Base-by-base conservation (phyloP, 2,329 filamentous ascomycete species). In the Cladorrhinum sp. region DNA sequence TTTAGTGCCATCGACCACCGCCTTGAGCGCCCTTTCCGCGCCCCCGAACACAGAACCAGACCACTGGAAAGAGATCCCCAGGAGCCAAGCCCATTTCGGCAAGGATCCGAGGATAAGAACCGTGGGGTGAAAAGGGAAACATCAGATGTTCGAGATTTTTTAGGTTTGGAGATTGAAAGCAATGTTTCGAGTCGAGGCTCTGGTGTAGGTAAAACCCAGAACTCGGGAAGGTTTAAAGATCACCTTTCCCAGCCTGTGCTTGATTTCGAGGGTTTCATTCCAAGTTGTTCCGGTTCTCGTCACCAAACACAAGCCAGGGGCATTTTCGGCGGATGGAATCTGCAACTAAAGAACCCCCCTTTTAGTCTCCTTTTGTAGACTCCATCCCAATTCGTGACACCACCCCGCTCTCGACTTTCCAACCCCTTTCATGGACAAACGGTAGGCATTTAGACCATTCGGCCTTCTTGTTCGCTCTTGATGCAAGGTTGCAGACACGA, bases 1-100 rank as follows among this genome's bases (percentile, higher is more conserved):
- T 57, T 57, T 56, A 20, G 33, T 57, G 54, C 54, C 54, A 26
- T n/a, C 8, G 14, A 33, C 39, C 39, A 57, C 54, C 54, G 54
- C 54, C 54, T 16, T 46, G 42, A 46, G n/a, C 42, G 42, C 42
- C 42, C 42, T 21, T 46, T 46, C 42, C 42, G 42, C 10, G 42
- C 3, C n/a, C 18, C 8, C 8, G 42, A 20, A 8, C 42, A 21
- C 42, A 18, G 42, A 46, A 46, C 42, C 42, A 46, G 42, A 46
- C 42, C 16, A 20, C 42, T 46, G 42, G 42, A 46, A 46, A 46
- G n/a, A 48, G 54, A 57, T 57, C 54, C 49, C 24, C 39, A 57
- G 39, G 18, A 46, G 54, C 54, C 54, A 57, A 49, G 54, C 54
- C 49, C 54, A 30, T 46, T 57, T 18, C 16, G 39, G 54, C 54